Evolutionary conservation across 2,329 filamentous ascomycete species (phyloP).

Genomic region (Amauroascus verrucosus): DNA sequence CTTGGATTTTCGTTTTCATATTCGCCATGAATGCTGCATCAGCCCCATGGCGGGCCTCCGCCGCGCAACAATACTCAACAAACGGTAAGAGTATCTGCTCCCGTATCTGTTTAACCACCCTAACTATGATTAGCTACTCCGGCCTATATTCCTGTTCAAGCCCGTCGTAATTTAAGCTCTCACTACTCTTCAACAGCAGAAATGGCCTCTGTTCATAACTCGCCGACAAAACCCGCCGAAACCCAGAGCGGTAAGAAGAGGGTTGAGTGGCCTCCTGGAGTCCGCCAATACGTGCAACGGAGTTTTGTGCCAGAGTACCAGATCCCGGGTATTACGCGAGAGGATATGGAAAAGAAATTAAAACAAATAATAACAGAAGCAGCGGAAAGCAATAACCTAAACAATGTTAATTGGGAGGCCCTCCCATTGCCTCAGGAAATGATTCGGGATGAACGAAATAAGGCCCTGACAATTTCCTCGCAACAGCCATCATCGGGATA

Average conservation of each 20-base stretch:
- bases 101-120: background rate
- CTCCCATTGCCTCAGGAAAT: constrained; percentile 78
- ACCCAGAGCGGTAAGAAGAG: constrained; percentile 6
- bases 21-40: constrained; percentile 31
- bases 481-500: constrained; percentile 31
- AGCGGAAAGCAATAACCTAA: constrained; percentile 61
- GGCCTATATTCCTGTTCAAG: constrained; percentile 52
- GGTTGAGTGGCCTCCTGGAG: constrained; percentile 66
- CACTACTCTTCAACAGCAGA: constrained; percentile 20
- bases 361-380: constrained; percentile 76
- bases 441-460: constrained; percentile 58
- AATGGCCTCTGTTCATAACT: constrained; percentile 12
- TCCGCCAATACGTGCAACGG: constrained; percentile 78
- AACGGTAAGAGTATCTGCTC: constrained; percentile 25
- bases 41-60: constrained; percentile 32
- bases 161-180: constrained; percentile 50
- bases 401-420: constrained; percentile 68
- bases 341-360: constrained; percentile 73
- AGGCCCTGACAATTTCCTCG: constrained; percentile 31
- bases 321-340: constrained; percentile 49
- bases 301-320: constrained; percentile 70
- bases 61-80: constrained; percentile 23
- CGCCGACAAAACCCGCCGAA: constrained; percentile 21
- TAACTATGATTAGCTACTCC: constrained; percentile 32
- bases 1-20: background rate